phyloP scores from a whole-genome alignment of 176 grass and related monocot genomes.

The Tillandsia leiboldiana region DNA sequence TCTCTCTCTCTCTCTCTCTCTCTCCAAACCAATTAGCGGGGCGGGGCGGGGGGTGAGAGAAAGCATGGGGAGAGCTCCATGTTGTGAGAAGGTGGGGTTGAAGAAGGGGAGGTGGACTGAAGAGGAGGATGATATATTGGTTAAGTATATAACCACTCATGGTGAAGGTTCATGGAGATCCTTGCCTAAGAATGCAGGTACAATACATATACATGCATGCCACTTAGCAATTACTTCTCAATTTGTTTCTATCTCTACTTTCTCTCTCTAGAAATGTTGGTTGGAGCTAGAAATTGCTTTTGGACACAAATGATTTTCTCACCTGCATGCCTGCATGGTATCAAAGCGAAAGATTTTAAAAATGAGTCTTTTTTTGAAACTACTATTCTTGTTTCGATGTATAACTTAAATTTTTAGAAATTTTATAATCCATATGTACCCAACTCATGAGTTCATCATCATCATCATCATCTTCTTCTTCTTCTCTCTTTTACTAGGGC shows the following conservation, averaged over 20 bases:
- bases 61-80: slow-evolving; percentile 37
- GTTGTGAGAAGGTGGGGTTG: slow-evolving; percentile 36
- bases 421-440: neutral
- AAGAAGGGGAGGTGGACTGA: slow-evolving; percentile 38
- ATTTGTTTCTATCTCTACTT: neutral
- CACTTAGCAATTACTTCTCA: neutral
- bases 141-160: slow-evolving; percentile 22
- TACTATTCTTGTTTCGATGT: too few species aligned
- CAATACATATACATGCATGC: neutral
- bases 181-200: slow-evolving; percentile 47
- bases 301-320: too few species aligned
- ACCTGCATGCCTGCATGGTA: too few species aligned
- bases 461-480: neutral
- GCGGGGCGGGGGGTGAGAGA: neutral
- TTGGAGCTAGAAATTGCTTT: too few species aligned
- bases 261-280: neutral
- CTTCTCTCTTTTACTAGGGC: slow-evolving; percentile 2
- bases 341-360: too few species aligned
- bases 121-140: slow-evolving; percentile 39
- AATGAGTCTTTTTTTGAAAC: too few species aligned
- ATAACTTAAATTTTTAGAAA: too few species aligned
- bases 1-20: neutral
- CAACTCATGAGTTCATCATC: neutral
- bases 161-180: slow-evolving; percentile 50
- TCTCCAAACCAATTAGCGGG: neutral